Base-by-base conservation (phyloP, 139 green algal species). In the Coelastrella sp. region DNA sequence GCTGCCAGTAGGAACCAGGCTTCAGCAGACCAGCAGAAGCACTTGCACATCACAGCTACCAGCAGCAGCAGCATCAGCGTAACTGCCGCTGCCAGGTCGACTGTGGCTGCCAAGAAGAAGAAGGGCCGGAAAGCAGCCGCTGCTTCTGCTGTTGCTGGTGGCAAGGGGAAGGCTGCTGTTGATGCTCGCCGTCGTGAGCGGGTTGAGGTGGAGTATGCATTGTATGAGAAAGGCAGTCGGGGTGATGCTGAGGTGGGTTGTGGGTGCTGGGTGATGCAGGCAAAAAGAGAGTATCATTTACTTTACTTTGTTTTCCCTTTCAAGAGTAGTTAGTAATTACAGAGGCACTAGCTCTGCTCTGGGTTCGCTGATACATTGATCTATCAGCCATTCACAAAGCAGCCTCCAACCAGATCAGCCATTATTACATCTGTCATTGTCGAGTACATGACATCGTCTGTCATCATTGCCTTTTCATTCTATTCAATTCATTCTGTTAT, bases 181-280 rank as follows among this genome's bases (percentile, higher is more conserved):
- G 82, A 74, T 60, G 82, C 66, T 57, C 82, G 82, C 8, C 61
- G 82, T 15, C 24, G 82, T n/a, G 82, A 87, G 58, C 24, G 63
- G 6, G 82, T 78, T 17, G 24, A 61, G 12, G 10, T 87, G 25
- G 63, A 87, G 63, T 87, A 59, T 35, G 63, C 82, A 10, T 15
- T 87, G 82, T 78, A 27, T 22, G 63, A 87, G 25, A 74, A 20
- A 6, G 82, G 82, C 27, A 87, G 82, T 20, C 24, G 17, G 6
- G 82, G 14, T 19, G 27, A 87, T 27, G 78, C 61, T 66, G 82
- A 87, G 82, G 82, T 87, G 58, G 65, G 82, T 1, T 49, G 35
- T 49, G 1, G 35, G 35, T 49, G 35, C 3, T 49, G 35, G 1
- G 35, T 3, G 35, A 3, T 49, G 35, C 35, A 49, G 35, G 35